Evolutionary conservation across 495 filamentous ascomycete species (phyloP), one percentile per base, ranked within the genome.

Genomic region (Thozetella sp.): DNA sequence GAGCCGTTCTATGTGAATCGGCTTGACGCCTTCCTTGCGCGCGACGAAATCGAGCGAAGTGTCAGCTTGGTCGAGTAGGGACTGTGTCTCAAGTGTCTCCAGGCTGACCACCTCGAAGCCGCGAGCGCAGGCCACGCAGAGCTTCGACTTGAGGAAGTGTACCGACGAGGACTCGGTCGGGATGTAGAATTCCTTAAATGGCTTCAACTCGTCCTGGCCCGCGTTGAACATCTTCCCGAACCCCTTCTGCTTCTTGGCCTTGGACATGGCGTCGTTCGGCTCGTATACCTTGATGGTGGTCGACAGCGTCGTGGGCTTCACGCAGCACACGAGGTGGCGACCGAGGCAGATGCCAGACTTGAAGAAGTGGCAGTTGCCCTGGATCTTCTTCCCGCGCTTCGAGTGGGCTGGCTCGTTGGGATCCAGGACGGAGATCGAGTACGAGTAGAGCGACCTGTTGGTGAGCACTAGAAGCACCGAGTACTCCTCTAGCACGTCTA

Each of bases 131-230:
- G 93, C 96, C 48, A 98, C 95, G 70, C 96, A 99, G 20, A 99
- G 85, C 66, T 96, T 98, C 61, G 92, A 94, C 62, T 93, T 92
- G 61, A 99, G 82, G 83, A 97, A 99, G 71, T 99, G 96, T 23
- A 99, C 93, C 51, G 93, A 97, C 2, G 89, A 92, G 6, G 93
- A 94, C 76, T 99, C 96, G 3, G 93, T 92, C 9, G 96, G 96
- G 63, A 99, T 97, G 75, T 98, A 98, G 69, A 97, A 97, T 80
- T 99, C 96, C 84, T 98, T 97, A 83, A 95, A 97, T 17, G 93
- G 91, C 70, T 93, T 96, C 55, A 99, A 80, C 52, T 95, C 91
- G 64, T 99, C 96, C 68, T 97, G 93, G 13, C 92, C 90, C 59
- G 90, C 87, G 69, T 92, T 90, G 78, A 98, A 93, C 88, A 99